Conservation (phyloP, 2,329 filamentous ascomycete genomes). For the Lecanosticta acicola region DNA sequence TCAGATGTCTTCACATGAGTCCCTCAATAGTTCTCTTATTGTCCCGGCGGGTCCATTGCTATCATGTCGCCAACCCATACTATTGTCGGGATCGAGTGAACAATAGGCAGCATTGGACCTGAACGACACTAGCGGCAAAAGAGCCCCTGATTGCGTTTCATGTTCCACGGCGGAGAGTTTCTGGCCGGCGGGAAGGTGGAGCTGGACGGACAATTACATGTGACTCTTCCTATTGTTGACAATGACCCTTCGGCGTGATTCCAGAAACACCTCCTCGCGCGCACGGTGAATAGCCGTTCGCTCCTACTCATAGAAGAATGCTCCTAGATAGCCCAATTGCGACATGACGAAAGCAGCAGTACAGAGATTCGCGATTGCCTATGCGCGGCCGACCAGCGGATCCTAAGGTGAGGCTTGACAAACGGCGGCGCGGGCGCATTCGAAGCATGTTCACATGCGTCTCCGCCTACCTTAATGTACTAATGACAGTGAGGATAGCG, state of each 20-base stretch:
- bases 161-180: no score
- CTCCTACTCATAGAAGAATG: no score
- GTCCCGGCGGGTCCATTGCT: neutral
- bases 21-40: neutral
- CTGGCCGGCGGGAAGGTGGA: no score
- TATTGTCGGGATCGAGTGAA: neutral
- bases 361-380: no score
- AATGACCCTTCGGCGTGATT: neutral
- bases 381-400: no score
- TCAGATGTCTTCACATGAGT: neutral
- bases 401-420: no score
- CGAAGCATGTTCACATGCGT: no score
- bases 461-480: no score
- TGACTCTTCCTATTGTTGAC: conserved; percentile 1
- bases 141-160: neutral
- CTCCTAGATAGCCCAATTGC: no score
- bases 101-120: neutral
- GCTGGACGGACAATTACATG: neutral
- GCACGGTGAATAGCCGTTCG: neutral
- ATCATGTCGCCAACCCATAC: conserved; percentile 4
- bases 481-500: no score
- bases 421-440: no score
- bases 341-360: no score
- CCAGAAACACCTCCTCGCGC: neutral
- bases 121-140: neutral